Evolutionary conservation across 345 rosid species (phyloP).

Genomic region (Pelargonium nanum): DNA sequence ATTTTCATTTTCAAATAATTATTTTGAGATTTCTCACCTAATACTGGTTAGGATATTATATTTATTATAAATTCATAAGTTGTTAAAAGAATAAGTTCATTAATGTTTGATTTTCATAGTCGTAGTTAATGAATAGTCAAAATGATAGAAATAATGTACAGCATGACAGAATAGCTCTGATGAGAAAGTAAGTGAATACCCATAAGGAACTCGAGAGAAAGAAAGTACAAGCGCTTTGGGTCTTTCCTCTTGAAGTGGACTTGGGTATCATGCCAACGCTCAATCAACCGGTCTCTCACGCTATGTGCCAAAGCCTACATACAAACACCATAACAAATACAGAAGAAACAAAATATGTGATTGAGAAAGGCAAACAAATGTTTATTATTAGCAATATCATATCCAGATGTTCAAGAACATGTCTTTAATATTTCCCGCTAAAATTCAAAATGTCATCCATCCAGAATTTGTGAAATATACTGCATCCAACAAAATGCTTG

Average conservation of each 20-base stretch:
- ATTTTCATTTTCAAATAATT: no score
- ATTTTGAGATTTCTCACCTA: no score
- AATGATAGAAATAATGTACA: not conserved
- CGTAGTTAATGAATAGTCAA: no score
- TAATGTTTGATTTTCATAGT: no score
- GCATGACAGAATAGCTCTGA: not conserved
- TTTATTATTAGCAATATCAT: no score
- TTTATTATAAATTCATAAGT: no score
- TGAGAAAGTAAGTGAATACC: slow-evolving; percentile 14
- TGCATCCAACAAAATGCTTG: no score
- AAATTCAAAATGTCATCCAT: not conserved
- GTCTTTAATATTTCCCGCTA: not conserved
- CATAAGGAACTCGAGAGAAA: slow-evolving; percentile 44
- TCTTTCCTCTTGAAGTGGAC: slow-evolving; percentile 32
- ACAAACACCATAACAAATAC: slow-evolving; percentile 1
- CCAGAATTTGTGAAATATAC: not conserved
- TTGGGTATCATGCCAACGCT: slow-evolving; percentile 43
- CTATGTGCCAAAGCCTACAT: slow-evolving; percentile 35
- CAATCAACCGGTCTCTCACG: slow-evolving; percentile 40
- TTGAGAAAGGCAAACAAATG: not conserved
- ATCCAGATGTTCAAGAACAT: not conserved
- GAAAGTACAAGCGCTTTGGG: slow-evolving; percentile 40
- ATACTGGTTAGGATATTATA: no score
- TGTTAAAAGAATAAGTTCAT: no score
- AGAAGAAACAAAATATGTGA: not conserved